Conservation (phyloP, 2,329 filamentous ascomycete species). For the Sporothrix euskadiensis region DNA sequence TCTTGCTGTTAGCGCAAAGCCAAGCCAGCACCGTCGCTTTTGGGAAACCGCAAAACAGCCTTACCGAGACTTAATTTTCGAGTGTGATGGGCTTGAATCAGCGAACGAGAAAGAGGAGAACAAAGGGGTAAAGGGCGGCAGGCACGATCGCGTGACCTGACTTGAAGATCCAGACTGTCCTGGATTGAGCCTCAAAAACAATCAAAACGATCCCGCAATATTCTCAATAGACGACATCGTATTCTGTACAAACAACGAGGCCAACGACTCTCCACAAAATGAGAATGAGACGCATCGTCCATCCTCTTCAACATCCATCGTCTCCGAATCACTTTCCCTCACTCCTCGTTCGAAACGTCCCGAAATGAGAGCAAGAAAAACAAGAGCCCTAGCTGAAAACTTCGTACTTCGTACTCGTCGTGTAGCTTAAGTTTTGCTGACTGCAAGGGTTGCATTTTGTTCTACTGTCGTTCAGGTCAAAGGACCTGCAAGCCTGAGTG, state of each 20-base stretch:
- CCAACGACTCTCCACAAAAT: background rate
- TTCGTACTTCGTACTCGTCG: no score
- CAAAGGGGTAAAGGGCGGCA: slow-evolving; percentile 1
- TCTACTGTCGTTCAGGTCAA: background rate
- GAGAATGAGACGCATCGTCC: background rate
- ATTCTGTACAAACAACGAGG: no score
- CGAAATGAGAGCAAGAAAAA: background rate
- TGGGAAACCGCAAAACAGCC: background rate
- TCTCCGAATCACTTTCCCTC: background rate
- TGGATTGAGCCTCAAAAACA: no score
- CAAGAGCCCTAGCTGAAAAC: no score
- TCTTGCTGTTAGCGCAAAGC: slow-evolving; percentile 4
- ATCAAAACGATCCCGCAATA: no score
- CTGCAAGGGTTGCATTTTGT: no score
- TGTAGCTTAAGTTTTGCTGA: no score
- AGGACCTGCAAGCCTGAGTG: no score
- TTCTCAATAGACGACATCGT: no score
- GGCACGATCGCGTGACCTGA: background rate
- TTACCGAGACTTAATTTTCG: background rate
- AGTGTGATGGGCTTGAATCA: background rate
- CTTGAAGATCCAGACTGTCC: background rate
- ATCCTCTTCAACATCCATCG: background rate
- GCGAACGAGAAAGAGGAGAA: no score
- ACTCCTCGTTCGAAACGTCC: background rate
- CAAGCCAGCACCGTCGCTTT: background rate